Conservation (phyloP, 495 filamentous ascomycete genomes). For the Lophium mytilinum region DNA sequence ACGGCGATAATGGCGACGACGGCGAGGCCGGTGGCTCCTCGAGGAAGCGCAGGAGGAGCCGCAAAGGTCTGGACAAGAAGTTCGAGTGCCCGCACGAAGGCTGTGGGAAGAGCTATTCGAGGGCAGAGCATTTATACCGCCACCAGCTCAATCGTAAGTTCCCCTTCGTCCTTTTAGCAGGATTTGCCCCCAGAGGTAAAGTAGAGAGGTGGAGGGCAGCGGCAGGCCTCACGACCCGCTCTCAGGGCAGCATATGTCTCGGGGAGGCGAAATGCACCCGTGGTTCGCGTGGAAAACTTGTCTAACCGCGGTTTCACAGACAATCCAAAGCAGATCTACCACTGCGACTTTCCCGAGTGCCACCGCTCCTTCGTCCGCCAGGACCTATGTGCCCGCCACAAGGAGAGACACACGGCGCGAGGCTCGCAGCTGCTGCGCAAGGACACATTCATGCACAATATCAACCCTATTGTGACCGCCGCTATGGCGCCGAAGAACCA, state of each 20-base stretch:
- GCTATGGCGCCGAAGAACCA: conserved; percentile 18
- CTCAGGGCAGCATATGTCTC: no score
- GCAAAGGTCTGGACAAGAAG: conserved; percentile 87
- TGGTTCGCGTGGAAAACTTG: no score
- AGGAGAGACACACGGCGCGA: conserved; percentile 90
- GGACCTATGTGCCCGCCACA: conserved; percentile 87
- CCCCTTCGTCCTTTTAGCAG: background rate
- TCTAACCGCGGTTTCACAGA: conserved; percentile 38
- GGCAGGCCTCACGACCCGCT: no score
- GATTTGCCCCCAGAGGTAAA: no score
- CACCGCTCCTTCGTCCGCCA: conserved; percentile 86
- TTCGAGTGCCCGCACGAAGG: conserved; percentile 85
- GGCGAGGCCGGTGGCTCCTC: conserved; percentile 32
- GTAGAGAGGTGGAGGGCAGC: no score
- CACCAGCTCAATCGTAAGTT: conserved; percentile 89
- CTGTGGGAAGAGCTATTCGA: conserved; percentile 92
- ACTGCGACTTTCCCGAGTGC: conserved; percentile 90
- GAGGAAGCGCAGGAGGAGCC: conserved; percentile 71
- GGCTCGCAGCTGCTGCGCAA: conserved; percentile 91
- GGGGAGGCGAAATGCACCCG: no score
- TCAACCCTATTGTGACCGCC: conserved; percentile 26
- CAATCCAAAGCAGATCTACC: conserved; percentile 87
- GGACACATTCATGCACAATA: conserved; percentile 61
- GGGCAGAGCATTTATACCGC: conserved; percentile 92
- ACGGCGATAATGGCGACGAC: conserved; percentile 12